phyloP scores from a whole-genome alignment of 768 basidiomycete species.

The Rhodotorula babjevae region DNA sequence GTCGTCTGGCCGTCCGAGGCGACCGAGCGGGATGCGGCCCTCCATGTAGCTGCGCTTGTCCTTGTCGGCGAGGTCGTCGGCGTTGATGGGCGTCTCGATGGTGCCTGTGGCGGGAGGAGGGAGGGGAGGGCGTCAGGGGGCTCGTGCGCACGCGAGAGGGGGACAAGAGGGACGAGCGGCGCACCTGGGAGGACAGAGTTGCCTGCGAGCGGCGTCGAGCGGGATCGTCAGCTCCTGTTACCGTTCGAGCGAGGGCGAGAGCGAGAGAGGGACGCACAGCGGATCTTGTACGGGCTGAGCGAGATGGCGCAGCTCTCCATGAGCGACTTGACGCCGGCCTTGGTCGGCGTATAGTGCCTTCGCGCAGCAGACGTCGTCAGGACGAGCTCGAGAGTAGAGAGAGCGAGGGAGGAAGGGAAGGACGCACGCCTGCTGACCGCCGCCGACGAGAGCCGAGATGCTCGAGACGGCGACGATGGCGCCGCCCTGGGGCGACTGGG shows the following conservation, averaged over 20 bases:
- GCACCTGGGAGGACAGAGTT: conserved; percentile 62
- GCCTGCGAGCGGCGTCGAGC: conserved; percentile 33
- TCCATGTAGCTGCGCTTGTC: conserved; percentile 62
- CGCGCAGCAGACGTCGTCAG: too few relatives aligned
- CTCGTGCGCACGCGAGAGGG: too few relatives aligned
- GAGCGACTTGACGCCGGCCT: conserved; percentile 53
- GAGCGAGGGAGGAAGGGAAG: background rate
- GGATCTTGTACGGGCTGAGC: conserved; percentile 68
- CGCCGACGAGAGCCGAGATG: conserved; percentile 74
- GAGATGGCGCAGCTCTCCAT: conserved; percentile 78
- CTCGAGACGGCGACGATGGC: conserved; percentile 70
- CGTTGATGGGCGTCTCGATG: conserved; percentile 71
- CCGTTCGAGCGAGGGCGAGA: background rate
- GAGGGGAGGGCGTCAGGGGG: background rate
- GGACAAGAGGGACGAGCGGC: background rate
- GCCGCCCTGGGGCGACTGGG: conserved; percentile 64
- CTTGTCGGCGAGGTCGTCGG: conserved; percentile 62
- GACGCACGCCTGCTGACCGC: conserved; percentile 61
- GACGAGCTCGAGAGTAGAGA: background rate
- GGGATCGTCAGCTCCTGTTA: too few relatives aligned
- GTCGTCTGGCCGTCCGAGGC: conserved; percentile 67
- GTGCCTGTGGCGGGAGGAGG: conserved; percentile 54
- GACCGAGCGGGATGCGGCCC: conserved; percentile 61
- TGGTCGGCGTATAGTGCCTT: conserved; percentile 73
- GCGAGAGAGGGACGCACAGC: conserved; percentile 46